These are phyloP conservation scores for Annulohypoxylon nitens DNA, from an alignment of 495 filamentous ascomycete genomes.

Conservation along the genomic window DNA sequence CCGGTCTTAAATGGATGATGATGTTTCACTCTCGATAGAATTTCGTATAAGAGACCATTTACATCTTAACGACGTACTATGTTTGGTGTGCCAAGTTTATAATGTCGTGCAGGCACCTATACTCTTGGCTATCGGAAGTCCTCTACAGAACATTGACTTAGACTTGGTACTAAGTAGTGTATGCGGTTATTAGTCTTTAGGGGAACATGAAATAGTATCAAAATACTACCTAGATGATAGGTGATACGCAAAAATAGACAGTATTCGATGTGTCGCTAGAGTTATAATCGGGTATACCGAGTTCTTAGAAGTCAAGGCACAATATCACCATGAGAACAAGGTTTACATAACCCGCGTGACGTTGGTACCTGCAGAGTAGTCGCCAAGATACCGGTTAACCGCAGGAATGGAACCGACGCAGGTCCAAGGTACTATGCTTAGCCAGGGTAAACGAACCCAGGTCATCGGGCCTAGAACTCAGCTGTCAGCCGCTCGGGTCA, in stretches of 20 bases:
- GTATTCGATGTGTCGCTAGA: background rate
- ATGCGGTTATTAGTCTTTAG: too few relatives aligned
- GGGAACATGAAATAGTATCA: too few relatives aligned
- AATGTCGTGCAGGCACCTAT: too few relatives aligned
- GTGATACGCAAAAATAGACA: background rate
- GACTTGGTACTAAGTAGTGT: too few relatives aligned
- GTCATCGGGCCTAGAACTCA: conserved; percentile 2
- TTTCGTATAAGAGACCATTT: too few relatives aligned
- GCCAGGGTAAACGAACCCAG: background rate
- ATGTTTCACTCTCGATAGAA: background rate
- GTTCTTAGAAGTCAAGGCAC: background rate
- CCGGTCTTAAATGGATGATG: too few relatives aligned
- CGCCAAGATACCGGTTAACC: background rate
- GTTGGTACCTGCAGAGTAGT: background rate
- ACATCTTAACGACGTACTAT: too few relatives aligned
- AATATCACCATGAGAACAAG: background rate
- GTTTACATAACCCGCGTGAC: conserved; percentile 5
- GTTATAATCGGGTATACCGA: background rate
- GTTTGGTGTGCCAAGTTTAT: too few relatives aligned
- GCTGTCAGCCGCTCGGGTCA: conserved; percentile 3
- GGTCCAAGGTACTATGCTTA: background rate
- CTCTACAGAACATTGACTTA: too few relatives aligned
- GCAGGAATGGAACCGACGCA: background rate
- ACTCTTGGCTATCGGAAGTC: too few relatives aligned
- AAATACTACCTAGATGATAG: background rate